These are phyloP conservation scores for Aspergillus sp. DNA, from an alignment of 2,329 filamentous ascomycete genomes.

Conservation along the genomic window DNA sequence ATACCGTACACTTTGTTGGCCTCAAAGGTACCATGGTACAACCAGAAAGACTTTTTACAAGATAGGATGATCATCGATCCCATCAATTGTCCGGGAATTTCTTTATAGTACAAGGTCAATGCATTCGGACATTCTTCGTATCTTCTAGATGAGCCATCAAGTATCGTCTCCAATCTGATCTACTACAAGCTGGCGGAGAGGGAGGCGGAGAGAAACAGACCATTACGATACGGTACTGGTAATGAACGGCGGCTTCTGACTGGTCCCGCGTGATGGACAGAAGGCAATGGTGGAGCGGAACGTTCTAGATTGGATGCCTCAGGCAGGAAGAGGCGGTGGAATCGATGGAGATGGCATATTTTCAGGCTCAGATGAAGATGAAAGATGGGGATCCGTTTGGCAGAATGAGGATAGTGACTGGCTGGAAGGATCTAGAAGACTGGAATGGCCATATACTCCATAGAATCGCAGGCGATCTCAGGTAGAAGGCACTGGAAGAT, in stretches of 20 bases:
- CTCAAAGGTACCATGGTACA: too few species aligned
- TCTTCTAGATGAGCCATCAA: too few species aligned
- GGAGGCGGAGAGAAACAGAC: constrained; percentile 1
- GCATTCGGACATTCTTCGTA: too few species aligned
- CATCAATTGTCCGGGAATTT: too few species aligned
- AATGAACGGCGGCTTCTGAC: constrained; percentile 2
- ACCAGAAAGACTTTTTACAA: too few species aligned
- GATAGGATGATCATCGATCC: too few species aligned
- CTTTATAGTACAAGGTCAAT: too few species aligned
- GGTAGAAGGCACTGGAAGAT: constrained; percentile 11
- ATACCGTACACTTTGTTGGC: too few species aligned
- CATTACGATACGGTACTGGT: constrained; percentile 3
- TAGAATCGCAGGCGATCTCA: too few species aligned
- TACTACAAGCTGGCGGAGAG: constrained; percentile 1
- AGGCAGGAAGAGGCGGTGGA: constrained; percentile 4
- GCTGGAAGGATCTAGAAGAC: background rate
- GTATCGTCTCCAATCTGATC: too few species aligned
- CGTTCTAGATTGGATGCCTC: constrained; percentile 26
- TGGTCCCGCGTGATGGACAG: constrained; percentile 5
- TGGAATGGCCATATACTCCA: background rate
- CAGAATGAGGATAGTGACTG: background rate
- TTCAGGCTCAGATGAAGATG: too few species aligned
- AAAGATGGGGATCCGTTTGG: background rate
- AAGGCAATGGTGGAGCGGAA: constrained; percentile 20
- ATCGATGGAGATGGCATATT: too few species aligned